Base-by-base conservation (phyloP, 768 basidiomycete species). In the Sporobolomyces pararoseus region DNA sequence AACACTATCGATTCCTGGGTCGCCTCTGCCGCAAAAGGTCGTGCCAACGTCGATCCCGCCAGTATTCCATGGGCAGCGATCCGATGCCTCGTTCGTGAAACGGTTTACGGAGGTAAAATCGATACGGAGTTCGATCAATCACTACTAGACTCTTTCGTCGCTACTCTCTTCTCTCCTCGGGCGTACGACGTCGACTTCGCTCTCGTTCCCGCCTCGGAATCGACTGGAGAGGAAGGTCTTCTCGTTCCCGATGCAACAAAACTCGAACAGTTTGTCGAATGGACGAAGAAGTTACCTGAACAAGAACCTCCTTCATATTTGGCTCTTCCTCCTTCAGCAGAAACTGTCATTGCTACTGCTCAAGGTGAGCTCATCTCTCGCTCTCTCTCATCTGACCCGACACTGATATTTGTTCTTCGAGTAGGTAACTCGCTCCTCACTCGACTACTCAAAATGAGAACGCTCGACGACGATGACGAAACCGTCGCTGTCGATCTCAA, bases 101-200 rank as follows among this genome's bases (percentile, higher is more conserved):
- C 92, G 10, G 89, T 99, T 27, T 99, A 99, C 75, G 78, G 77
- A 29, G 93, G 95, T 19, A 83, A 94, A 65, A 83, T 96, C 59
- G 94, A 97, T 81, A 93, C 91, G 71, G 91, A 94, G 79, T 93
- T 91, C 77, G 96, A 99, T 78, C 95, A 97, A 77, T 83, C 84
- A 73, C 88, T 96, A 60, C 84, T 99, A 54, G 90, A 97, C 78
- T 86, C 91, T 21, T 98, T 98, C 77, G 92, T 97, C 39, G 90
- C 95, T 76, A 84, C 83, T 39, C 83, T 98, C 66, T 97, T 99
- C 82, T 91, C 88, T 0, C 84, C 91, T 1, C 79, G 83, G 19
- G 90, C 95, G 0, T 99, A 95, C 80, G 94, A 98, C 69, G 87
- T 91, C 54, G 90, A 93, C 81, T 99, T 97, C 78, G 85, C 87